Percentiles rank a stretch among this genome's conserved stretches.
phyloP scores from a whole-genome alignment of 1,139 yeast species.

The Scheffersomyces lignicola region DNA sequence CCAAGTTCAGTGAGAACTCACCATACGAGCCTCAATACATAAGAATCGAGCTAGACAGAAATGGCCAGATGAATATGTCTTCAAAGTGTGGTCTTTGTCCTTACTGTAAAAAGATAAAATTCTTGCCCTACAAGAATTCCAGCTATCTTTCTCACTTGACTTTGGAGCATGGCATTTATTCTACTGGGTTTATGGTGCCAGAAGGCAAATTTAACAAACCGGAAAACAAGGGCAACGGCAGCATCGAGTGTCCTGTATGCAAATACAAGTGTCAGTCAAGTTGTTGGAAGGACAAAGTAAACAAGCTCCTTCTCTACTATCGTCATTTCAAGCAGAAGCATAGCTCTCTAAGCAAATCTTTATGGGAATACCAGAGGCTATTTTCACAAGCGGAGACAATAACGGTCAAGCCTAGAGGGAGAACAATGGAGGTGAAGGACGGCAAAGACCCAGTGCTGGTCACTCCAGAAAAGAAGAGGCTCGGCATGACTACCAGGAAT shows the following conservation, averaged over 20 bases:
- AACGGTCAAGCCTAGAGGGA: too few relatives aligned
- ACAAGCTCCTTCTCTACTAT: background rate
- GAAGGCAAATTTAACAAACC: conserved; percentile 11
- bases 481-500: too few relatives aligned
- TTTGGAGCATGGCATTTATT: conserved; percentile 35
- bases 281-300: background rate
- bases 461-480: too few relatives aligned
- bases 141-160: conserved; percentile 35
- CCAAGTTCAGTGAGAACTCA: conserved; percentile 15
- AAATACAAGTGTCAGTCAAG: background rate
- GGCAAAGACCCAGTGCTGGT: too few relatives aligned
- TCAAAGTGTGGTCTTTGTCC: conserved; percentile 35
- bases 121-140: conserved; percentile 33
- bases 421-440: too few relatives aligned
- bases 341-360: too few relatives aligned
- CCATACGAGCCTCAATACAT: conserved; percentile 32
- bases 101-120: conserved; percentile 29
- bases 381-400: too few relatives aligned
- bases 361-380: too few relatives aligned
- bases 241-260: conserved; percentile 12
- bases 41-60: conserved; percentile 22
- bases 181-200: conserved; percentile 27
- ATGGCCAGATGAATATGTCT: conserved; percentile 19
- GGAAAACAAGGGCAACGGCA: too few relatives aligned
- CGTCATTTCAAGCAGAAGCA: conserved; percentile 1